phyloP scores from a whole-genome alignment of 1,284 basidiomycete genomes.

The Cutaneotrichosporon curvatum region DNA sequence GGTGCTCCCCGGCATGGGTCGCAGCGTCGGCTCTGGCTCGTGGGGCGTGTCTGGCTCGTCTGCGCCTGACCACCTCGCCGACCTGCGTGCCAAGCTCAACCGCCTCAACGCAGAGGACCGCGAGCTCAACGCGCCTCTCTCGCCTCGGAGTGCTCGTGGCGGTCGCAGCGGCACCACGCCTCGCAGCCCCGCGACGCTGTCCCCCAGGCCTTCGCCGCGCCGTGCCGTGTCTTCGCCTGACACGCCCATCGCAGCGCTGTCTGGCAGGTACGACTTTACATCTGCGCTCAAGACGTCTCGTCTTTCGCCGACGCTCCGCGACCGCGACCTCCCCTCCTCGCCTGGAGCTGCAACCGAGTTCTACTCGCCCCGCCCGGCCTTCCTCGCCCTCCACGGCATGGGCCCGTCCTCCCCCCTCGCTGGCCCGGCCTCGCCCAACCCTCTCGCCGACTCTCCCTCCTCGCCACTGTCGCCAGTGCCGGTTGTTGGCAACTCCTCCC shows the following conservation, averaged over 20 bases:
- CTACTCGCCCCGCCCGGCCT: constrained; percentile 34
- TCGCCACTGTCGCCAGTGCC: constrained; percentile 12
- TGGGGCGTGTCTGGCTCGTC: constrained; percentile 46
- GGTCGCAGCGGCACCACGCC: constrained; percentile 11
- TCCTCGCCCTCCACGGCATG: constrained; percentile 19
- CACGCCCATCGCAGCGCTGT: constrained; percentile 1
- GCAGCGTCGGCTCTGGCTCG: constrained; percentile 28
- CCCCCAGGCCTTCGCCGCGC: constrained; percentile 17
- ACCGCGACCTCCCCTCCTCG: constrained; percentile 5
- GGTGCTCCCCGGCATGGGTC: constrained; percentile 35
- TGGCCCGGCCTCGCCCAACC: constrained; percentile 7
- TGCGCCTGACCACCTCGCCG: constrained; percentile 38
- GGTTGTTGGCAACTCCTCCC: constrained; percentile 4
- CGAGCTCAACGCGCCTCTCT: constrained; percentile 7
- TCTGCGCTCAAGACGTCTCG: constrained; percentile 47
- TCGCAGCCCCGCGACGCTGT: constrained; percentile 6
- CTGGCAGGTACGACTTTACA: constrained; percentile 51
- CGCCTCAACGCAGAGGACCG: constrained; percentile 46
- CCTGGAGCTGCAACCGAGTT: constrained; percentile 33
- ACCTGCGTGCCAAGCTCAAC: constrained; percentile 49
- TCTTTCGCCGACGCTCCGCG: constrained; percentile 14
- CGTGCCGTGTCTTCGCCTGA: constrained; percentile 7
- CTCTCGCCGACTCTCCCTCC: not conserved
- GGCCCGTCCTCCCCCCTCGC: constrained; percentile 1
- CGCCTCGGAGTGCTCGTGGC: not conserved